Evolutionary conservation across 1,284 basidiomycete species (phyloP).

Genomic region (Ceratobasidium sp.): DNA sequence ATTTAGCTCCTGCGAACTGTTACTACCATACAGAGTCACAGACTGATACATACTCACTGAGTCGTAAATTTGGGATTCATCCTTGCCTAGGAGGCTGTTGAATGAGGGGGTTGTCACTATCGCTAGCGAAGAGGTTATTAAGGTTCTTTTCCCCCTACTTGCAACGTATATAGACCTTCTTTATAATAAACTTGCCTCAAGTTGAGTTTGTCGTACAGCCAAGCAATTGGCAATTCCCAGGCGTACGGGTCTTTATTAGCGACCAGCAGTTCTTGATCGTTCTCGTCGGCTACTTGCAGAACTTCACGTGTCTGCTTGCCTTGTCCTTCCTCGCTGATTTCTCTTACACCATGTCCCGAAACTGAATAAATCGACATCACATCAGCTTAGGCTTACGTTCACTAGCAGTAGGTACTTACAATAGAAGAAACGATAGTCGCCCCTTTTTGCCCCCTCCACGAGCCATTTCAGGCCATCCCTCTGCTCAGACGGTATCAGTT

Average conservation of each 20-base stretch:
- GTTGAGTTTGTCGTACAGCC: not conserved
- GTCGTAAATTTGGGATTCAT: not conserved
- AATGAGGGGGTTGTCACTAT: too few relatives aligned
- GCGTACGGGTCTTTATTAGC: not conserved
- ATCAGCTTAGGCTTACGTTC: not conserved
- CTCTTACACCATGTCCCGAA: not conserved
- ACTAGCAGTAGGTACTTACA: not conserved
- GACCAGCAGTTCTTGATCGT: too few relatives aligned
- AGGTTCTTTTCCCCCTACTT: not conserved
- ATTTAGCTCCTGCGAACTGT: not conserved
- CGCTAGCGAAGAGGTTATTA: not conserved
- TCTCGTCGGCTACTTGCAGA: not conserved
- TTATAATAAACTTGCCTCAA: not conserved
- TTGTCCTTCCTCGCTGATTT: not conserved
- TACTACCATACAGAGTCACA: too few relatives aligned
- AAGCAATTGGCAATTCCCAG: not conserved
- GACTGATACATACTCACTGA: not conserved
- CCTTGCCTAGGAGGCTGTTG: too few relatives aligned
- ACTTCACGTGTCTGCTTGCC: conserved; percentile 2
- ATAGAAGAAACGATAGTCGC: conserved; percentile 18
- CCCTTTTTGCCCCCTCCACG: not conserved
- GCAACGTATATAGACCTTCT: not conserved
- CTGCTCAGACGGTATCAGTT: not conserved
- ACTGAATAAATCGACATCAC: not conserved
- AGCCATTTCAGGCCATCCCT: not conserved